A percentile compares a stretch with the other conserved stretches of the same genome.
These are phyloP conservation scores for Pyrus hybrid DNA, from an alignment of 331 rosid species.

Conservation along the genomic window DNA sequence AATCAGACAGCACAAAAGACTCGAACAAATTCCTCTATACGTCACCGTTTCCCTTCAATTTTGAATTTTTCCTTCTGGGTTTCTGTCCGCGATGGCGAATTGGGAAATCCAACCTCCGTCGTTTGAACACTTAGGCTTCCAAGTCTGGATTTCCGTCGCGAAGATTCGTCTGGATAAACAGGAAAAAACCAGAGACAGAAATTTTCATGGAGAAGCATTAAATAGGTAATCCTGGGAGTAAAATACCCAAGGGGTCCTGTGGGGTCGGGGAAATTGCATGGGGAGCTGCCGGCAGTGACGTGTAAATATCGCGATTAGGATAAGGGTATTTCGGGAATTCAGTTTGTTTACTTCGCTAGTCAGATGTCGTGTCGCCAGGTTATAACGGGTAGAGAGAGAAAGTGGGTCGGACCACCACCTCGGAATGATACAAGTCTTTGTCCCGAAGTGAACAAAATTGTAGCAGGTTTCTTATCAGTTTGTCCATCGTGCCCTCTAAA, in stretches of 20 bases:
- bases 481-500: background rate
- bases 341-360: background rate
- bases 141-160: constrained; percentile 19
- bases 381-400: background rate
- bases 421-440: background rate
- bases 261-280: constrained; percentile 17
- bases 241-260: constrained; percentile 2
- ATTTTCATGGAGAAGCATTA: constrained; percentile 27
- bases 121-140: constrained; percentile 24
- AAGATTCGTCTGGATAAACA: constrained; percentile 22
- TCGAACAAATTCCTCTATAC: background rate
- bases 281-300: too few relatives aligned
- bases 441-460: constrained; percentile 9
- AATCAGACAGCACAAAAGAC: constrained; percentile 31
- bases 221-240: constrained; percentile 43
- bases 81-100: background rate
- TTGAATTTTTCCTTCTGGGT: background rate
- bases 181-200: constrained; percentile 6
- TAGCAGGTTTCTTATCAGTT: background rate
- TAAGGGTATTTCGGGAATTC: constrained; percentile 25
- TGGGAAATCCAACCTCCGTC: constrained; percentile 5
- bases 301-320: background rate
- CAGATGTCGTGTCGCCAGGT: background rate
- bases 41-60: background rate
- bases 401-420: constrained; percentile 16